Conservation (phyloP, 1,284 basidiomycete genomes). For the Sanguinoderma infundibulare region DNA sequence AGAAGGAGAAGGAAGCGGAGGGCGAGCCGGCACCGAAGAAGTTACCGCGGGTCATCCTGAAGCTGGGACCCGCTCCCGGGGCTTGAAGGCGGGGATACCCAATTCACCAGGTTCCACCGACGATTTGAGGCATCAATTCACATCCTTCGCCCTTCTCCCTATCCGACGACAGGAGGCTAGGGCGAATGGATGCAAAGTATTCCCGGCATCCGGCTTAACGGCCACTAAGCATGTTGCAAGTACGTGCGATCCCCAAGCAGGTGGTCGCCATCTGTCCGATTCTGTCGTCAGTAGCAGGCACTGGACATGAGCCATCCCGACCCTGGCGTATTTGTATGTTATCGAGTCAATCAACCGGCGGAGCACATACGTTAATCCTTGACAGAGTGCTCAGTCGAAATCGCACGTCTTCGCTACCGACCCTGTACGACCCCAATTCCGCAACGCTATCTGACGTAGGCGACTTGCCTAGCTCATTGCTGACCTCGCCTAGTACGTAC, state of each 20-base stretch:
- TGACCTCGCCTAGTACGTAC: neutral
- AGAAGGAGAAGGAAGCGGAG: conserved; percentile 11
- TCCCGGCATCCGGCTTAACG: neutral
- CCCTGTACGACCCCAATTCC: neutral
- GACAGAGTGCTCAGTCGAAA: neutral
- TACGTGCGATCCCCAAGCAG: neutral
- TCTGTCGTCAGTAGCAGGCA: neutral
- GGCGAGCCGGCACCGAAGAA: conserved; percentile 26
- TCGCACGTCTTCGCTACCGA: neutral
- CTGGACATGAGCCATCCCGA: neutral
- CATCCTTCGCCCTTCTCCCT: no score
- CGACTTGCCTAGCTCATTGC: neutral
- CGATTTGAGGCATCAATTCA: neutral
- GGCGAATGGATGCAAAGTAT: no score
- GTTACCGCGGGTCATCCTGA: conserved; percentile 34
- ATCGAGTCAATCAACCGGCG: neutral
- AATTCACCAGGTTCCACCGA: neutral
- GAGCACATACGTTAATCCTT: neutral
- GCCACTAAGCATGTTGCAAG: neutral
- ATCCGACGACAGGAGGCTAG: no score
- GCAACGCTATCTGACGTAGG: neutral
- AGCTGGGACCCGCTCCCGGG: conserved; percentile 28
- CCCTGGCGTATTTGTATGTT: neutral
- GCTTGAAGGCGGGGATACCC: neutral
- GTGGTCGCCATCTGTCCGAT: neutral